These are phyloP conservation scores for Glycyrrhiza uralensis DNA, from an alignment of 306 rosid genomes.

Conservation along the genomic window DNA sequence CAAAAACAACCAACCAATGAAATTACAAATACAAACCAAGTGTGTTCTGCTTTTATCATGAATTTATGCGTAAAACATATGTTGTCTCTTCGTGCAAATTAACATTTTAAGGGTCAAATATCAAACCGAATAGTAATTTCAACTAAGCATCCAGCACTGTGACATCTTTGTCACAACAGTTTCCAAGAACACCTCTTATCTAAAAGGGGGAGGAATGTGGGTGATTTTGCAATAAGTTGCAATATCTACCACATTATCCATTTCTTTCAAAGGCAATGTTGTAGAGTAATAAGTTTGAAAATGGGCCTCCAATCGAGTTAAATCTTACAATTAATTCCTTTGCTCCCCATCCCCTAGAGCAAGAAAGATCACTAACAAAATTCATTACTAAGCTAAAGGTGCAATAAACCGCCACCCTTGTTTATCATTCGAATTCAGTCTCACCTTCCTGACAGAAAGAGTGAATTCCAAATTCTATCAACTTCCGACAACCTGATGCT, in stretches of 20 bases:
- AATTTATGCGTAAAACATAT: neutral
- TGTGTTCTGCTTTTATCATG: neutral
- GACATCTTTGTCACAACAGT: neutral
- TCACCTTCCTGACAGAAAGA: neutral
- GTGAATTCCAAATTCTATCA: neutral
- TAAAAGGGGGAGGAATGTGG: neutral
- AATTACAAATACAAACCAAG: neutral
- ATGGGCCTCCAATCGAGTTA: neutral
- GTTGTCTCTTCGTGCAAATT: neutral
- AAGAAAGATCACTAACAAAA: neutral
- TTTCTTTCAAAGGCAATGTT: neutral
- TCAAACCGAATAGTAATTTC: neutral
- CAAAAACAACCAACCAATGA: slow-evolving; percentile 12
- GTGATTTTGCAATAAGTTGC: neutral
- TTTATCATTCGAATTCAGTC: neutral
- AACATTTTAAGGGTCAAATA: neutral
- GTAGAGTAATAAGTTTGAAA: neutral
- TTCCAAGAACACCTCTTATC: neutral
- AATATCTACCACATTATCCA: slow-evolving; percentile 5
- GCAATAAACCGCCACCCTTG: neutral
- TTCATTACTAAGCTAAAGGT: neutral
- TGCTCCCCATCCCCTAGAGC: neutral
- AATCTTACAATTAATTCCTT: neutral
- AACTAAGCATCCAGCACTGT: neutral
- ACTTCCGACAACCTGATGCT: neutral